Conservation (phyloP, 2,329 filamentous ascomycete genomes). For the Talaromyces sp. region DNA sequence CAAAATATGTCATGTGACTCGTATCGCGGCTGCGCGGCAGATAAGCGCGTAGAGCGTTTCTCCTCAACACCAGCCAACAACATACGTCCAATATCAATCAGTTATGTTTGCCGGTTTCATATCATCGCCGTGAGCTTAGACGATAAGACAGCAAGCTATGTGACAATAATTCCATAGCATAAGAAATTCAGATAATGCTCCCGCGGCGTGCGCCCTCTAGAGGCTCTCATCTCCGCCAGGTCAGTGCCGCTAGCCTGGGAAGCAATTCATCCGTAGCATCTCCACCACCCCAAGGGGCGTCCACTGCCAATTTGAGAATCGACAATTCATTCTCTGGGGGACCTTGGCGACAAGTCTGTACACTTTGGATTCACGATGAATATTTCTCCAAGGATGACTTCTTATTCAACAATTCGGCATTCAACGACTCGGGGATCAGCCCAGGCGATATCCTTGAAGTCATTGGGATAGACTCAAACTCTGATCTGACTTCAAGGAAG, state of each 20-base stretch:
- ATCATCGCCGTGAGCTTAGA: not conserved
- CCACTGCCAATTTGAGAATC: conserved; percentile 5
- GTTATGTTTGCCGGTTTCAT: not conserved
- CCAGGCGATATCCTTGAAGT: conserved; percentile 72
- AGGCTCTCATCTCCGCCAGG: conserved; percentile 40
- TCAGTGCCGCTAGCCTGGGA: conserved; percentile 40
- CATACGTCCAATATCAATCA: not conserved
- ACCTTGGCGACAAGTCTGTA: conserved; percentile 39
- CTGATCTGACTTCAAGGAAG: conserved; percentile 26
- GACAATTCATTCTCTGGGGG: conserved; percentile 18
- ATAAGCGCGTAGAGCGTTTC: not conserved
- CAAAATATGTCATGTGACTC: not conserved
- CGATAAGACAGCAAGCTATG: not conserved
- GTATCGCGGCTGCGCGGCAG: conserved; percentile 1
- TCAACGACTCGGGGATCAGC: conserved; percentile 60
- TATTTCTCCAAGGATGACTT: conserved; percentile 74
- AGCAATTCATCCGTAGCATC: conserved; percentile 32
- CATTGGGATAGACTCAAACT: conserved; percentile 52
- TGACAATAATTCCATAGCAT: not conserved
- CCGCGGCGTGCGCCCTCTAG: conserved; percentile 35
- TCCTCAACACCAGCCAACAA: not conserved
- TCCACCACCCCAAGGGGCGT: conserved; percentile 22
- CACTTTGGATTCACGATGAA: conserved; percentile 64
- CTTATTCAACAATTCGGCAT: conserved; percentile 69
- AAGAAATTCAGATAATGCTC: conserved; percentile 31